phyloP scores from a whole-genome alignment of 1,139 yeast species.

The Candida anutae region DNA sequence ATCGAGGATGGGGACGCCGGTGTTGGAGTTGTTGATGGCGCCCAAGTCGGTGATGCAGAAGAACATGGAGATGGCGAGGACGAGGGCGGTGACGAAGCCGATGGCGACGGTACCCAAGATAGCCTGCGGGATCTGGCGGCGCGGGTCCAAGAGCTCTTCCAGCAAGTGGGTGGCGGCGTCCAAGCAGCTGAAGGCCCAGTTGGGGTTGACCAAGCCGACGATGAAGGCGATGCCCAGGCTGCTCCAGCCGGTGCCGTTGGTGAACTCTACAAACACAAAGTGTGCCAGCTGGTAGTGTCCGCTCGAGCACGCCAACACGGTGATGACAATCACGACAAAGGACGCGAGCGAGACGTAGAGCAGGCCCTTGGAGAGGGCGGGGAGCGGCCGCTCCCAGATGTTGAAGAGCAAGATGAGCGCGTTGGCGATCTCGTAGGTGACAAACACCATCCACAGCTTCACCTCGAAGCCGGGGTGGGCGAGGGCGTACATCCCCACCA shows the following conservation, averaged over 20 bases:
- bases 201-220: conserved; percentile 60
- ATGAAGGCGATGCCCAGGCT: conserved; percentile 54
- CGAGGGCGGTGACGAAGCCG: conserved; percentile 56
- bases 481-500: conserved; percentile 49
- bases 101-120: conserved; percentile 59
- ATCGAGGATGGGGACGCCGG: conserved; percentile 59
- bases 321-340: conserved; percentile 46
- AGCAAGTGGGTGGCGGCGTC: conserved; percentile 70
- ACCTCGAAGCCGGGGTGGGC: conserved; percentile 36
- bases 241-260: conserved; percentile 62
- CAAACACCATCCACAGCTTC: conserved; percentile 51
- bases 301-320: conserved; percentile 47
- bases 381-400: conserved; percentile 50
- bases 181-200: conserved; percentile 62
- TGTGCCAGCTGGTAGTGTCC: conserved; percentile 49
- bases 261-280: conserved; percentile 57
- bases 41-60: conserved; percentile 49
- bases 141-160: conserved; percentile 55
- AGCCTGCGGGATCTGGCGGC: conserved; percentile 53
- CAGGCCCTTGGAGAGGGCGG: conserved; percentile 43
- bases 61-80: conserved; percentile 55
- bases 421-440: conserved; percentile 38
- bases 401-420: conserved; percentile 43
- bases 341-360: conserved; percentile 49
- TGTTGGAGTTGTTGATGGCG: conserved; percentile 34